These are phyloP conservation scores for Pythium aphanidermatum DNA, from an alignment of 352 stramenopile genomes.

Conservation along the genomic window DNA sequence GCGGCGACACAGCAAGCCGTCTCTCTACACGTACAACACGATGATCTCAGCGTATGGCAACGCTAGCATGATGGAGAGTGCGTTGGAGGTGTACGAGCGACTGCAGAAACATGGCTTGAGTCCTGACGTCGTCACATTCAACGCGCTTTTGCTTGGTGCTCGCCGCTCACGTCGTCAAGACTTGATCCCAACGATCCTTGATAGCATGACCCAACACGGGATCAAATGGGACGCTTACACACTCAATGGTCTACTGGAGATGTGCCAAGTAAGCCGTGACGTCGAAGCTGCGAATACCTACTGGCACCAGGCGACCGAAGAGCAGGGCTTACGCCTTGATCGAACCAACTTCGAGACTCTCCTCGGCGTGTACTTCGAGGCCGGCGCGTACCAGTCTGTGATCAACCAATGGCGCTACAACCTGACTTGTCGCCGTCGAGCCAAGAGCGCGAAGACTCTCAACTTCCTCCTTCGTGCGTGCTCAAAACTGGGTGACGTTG, in stretches of 20 bases:
- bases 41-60: conserved; percentile 83
- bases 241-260: conserved; percentile 69
- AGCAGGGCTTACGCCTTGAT: conserved; percentile 45
- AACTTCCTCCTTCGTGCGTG: conserved; percentile 75
- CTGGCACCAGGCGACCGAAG: conserved; percentile 40
- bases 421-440: conserved; percentile 49
- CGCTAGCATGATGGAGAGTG: conserved; percentile 49
- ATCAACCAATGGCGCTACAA: conserved; percentile 52
- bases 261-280: conserved; percentile 39
- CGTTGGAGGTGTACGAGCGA: conserved; percentile 42
- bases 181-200: conserved; percentile 46
- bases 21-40: conserved; percentile 76
- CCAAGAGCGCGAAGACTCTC: conserved; percentile 71
- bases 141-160: conserved; percentile 52
- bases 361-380: conserved; percentile 59
- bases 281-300: conserved; percentile 42
- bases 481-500: conserved; percentile 33
- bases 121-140: conserved; percentile 64
- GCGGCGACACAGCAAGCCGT: conserved; percentile 44
- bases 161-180: conserved; percentile 49
- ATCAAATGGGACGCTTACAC: conserved; percentile 71
- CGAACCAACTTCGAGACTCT: conserved; percentile 69
- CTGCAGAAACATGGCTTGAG: conserved; percentile 28
- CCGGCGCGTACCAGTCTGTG: conserved; percentile 43
- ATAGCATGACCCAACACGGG: conserved; percentile 33